These are phyloP conservation scores for Penicillium hesseltinei DNA, from an alignment of 2,329 filamentous ascomycete species.

Conservation along the genomic window DNA sequence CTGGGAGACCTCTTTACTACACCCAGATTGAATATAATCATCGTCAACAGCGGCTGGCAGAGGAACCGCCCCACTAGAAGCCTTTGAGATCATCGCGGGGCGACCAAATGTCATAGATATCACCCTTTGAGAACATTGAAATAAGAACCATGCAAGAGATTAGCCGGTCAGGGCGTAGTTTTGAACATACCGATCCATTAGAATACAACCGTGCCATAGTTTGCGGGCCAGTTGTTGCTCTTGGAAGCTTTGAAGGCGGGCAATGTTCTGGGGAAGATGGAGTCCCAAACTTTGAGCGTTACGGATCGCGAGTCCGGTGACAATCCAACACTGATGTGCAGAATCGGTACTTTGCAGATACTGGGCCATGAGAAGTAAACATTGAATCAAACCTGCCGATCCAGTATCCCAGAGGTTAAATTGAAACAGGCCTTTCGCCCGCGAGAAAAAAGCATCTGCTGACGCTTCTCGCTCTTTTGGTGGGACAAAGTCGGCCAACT, in stretches of 20 bases:
- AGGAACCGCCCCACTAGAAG: slow-evolving; percentile 27
- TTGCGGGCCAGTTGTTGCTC: slow-evolving; percentile 33
- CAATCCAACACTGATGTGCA: slow-evolving; percentile 52
- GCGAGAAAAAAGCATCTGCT: slow-evolving; percentile 44
- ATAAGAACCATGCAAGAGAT: not conserved
- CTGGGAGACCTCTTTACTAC: slow-evolving; percentile 18
- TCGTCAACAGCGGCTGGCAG: slow-evolving; percentile 34
- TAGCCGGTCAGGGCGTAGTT: not conserved
- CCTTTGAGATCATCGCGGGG: slow-evolving; percentile 37
- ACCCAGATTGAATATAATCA: slow-evolving; percentile 26
- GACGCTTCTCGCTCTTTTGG: slow-evolving; percentile 42
- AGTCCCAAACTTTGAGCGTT: slow-evolving; percentile 50
- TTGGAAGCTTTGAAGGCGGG: slow-evolving; percentile 22
- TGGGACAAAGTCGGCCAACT: slow-evolving; percentile 44
- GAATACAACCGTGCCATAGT: slow-evolving; percentile 39
- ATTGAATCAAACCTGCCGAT: slow-evolving; percentile 48
- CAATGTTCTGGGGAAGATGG: slow-evolving; percentile 44
- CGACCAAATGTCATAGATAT: slow-evolving; percentile 42
- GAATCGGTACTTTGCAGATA: slow-evolving; percentile 52
- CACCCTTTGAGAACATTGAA: slow-evolving; percentile 20
- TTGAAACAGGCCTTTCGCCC: slow-evolving; percentile 45
- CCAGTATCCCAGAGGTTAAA: slow-evolving; percentile 46
- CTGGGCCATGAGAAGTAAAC: slow-evolving; percentile 48
- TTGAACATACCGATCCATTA: slow-evolving; percentile 35
- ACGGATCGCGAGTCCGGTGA: slow-evolving; percentile 47